phyloP scores from a whole-genome alignment of 495 filamentous ascomycete genomes.

The Penicillium waksmanii region DNA sequence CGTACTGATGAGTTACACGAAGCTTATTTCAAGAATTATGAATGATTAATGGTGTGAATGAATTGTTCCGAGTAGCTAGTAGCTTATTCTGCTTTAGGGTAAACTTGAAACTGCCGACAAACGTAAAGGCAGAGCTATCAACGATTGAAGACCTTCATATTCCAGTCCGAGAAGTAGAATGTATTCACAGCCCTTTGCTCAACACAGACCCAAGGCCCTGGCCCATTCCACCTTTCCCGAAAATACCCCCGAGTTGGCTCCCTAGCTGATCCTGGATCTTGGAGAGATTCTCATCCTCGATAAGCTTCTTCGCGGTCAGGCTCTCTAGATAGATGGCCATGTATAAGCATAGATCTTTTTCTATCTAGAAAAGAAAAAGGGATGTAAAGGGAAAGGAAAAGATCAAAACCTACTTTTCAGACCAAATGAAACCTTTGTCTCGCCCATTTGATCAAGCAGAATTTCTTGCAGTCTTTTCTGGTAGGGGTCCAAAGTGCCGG shows the following conservation, averaged over 20 bases:
- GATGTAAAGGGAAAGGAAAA: neutral
- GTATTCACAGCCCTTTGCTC: constrained; percentile 24
- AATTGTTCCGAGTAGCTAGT: no score
- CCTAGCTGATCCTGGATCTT: constrained; percentile 41
- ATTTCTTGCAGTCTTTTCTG: constrained; percentile 49
- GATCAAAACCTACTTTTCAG: constrained; percentile 36
- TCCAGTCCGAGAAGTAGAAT: neutral
- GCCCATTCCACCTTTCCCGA: constrained; percentile 28
- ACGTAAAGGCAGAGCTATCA: no score
- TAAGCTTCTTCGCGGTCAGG: constrained; percentile 37
- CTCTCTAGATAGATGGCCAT: constrained; percentile 18
- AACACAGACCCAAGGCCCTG: constrained; percentile 28
- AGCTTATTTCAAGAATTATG: neutral
- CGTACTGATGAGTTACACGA: neutral
- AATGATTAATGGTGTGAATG: no score
- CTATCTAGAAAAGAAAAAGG: no score
- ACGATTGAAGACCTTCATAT: no score
- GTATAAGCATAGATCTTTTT: neutral
- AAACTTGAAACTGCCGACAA: no score
- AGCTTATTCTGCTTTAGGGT: no score
- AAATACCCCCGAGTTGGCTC: constrained; percentile 28
- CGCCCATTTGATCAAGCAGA: constrained; percentile 54
- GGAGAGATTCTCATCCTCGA: constrained; percentile 39
- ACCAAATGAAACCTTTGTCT: constrained; percentile 51
- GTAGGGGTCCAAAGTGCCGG: constrained; percentile 37